These are phyloP conservation scores for Poteriospumella lacustris DNA, from an alignment of 108 stramenopile species.

Conservation along the genomic window DNA sequence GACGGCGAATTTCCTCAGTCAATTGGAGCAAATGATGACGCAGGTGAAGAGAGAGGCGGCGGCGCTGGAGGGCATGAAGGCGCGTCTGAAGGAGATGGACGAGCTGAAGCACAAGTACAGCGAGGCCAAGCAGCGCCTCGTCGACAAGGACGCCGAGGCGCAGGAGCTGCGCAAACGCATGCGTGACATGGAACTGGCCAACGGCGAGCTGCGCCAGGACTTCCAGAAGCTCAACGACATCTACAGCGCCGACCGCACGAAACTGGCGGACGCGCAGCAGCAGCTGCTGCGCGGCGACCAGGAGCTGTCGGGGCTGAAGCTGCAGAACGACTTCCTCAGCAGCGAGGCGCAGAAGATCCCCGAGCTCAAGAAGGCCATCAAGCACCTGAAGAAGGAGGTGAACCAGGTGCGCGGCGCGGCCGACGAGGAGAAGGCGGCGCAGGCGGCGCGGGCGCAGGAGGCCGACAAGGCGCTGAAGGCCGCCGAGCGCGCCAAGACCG, in stretches of 20 bases:
- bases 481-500: too few species aligned
- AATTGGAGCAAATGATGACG: conserved; percentile 21
- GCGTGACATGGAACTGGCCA: background rate
- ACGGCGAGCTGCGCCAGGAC: background rate
- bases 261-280: background rate
- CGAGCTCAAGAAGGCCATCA: too few species aligned
- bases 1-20: background rate
- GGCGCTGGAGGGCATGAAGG: conserved; percentile 20
- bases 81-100: conserved; percentile 1
- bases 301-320: too few species aligned
- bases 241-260: background rate
- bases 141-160: background rate
- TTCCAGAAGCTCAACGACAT: conserved; percentile 21
- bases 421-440: too few species aligned
- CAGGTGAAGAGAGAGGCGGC: background rate
- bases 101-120: background rate
- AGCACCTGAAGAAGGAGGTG: too few species aligned
- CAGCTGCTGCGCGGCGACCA: too few species aligned
- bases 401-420: too few species aligned
- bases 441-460: too few species aligned
- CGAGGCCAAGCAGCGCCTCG: background rate
- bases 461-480: too few species aligned
- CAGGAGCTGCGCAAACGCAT: background rate
- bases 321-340: too few species aligned
- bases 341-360: too few species aligned